These are phyloP conservation scores for Aspergillus cavernicola DNA, from an alignment of 495 filamentous ascomycete species.

Conservation along the genomic window DNA sequence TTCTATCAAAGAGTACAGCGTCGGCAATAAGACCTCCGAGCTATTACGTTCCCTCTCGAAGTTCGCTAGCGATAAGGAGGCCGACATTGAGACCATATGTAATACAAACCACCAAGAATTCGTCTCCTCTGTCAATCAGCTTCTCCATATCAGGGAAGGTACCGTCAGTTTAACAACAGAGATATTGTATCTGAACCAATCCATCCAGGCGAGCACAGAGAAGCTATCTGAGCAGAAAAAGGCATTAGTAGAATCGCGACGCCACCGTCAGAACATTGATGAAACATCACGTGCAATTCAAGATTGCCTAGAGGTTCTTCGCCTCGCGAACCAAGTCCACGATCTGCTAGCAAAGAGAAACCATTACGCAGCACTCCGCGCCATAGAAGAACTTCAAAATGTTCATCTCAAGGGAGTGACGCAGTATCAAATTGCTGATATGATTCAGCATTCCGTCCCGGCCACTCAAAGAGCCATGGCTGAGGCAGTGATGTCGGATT, in stretches of 20 bases:
- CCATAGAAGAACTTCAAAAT: conserved; percentile 92
- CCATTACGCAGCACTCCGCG: conserved; percentile 90
- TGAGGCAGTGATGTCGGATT: conserved; percentile 92
- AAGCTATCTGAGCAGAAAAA: conserved; percentile 93
- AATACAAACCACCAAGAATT: conserved; percentile 97
- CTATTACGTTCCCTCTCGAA: conserved; percentile 74
- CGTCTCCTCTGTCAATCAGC: conserved; percentile 83
- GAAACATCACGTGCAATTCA: conserved; percentile 86
- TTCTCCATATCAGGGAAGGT: conserved; percentile 84
- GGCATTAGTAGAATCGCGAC: conserved; percentile 82
- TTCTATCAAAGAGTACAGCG: conserved; percentile 82
- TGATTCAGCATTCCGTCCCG: conserved; percentile 93
- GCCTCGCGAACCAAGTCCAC: conserved; percentile 90
- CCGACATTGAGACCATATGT: conserved; percentile 91
- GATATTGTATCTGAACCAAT: conserved; percentile 87
- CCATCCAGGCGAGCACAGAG: conserved; percentile 93
- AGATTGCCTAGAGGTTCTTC: conserved; percentile 86
- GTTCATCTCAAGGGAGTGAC: conserved; percentile 90
- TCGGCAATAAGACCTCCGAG: conserved; percentile 65
- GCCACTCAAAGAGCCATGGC: conserved; percentile 89
- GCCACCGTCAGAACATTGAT: conserved; percentile 92
- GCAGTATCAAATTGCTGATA: conserved; percentile 90
- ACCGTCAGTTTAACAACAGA: conserved; percentile 85
- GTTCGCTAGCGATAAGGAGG: conserved; percentile 81
- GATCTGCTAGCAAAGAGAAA: conserved; percentile 87